These are phyloP conservation scores for Suhomyces canberraensis DNA, from an alignment of 805 yeast species.

Conservation along the genomic window DNA sequence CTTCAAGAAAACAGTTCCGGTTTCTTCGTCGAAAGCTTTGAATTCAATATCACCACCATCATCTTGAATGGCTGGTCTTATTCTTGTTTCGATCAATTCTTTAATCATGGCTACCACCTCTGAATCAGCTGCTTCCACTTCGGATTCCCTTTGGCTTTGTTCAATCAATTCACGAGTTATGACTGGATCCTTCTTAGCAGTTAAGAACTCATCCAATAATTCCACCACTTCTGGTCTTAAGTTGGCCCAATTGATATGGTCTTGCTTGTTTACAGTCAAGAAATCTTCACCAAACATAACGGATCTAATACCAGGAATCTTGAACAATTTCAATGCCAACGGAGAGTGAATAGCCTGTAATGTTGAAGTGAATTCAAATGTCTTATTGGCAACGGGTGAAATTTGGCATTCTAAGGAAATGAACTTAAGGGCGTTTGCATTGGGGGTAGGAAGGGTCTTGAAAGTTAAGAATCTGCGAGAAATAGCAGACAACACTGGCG, in stretches of 20 bases:
- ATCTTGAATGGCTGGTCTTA: slow-evolving; percentile 96
- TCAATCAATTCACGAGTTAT: slow-evolving; percentile 40
- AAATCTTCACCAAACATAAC: slow-evolving; percentile 74
- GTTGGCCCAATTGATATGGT: slow-evolving; percentile 56
- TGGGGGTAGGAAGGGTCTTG: slow-evolving; percentile 62
- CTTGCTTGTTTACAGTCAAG: slow-evolving; percentile 67
- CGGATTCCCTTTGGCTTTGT: slow-evolving; percentile 37
- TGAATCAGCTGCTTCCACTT: slow-evolving; percentile 48
- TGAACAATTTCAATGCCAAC: slow-evolving; percentile 58
- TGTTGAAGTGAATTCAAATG: slow-evolving; percentile 51
- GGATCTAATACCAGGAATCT: slow-evolving; percentile 61
- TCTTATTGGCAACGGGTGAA: slow-evolving; percentile 44
- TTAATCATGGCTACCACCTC: slow-evolving; percentile 88
- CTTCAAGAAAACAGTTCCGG: slow-evolving; percentile 84
- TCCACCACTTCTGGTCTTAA: slow-evolving; percentile 60
- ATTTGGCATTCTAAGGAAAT: slow-evolving; percentile 47
- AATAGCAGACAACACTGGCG: neutral
- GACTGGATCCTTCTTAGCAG: slow-evolving; percentile 36
- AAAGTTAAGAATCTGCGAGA: slow-evolving; percentile 28
- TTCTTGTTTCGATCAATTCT: slow-evolving; percentile 89
- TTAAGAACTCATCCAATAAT: slow-evolving; percentile 49
- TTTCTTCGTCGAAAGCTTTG: slow-evolving; percentile 77
- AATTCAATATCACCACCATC: slow-evolving; percentile 98
- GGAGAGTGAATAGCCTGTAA: slow-evolving; percentile 62
- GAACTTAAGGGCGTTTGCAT: slow-evolving; percentile 72